A percentile compares a stretch with the other conserved stretches of the same genome.
phyloP scores from a whole-genome alignment of 2,329 filamentous ascomycete genomes.

The Didymella keratinophila region DNA sequence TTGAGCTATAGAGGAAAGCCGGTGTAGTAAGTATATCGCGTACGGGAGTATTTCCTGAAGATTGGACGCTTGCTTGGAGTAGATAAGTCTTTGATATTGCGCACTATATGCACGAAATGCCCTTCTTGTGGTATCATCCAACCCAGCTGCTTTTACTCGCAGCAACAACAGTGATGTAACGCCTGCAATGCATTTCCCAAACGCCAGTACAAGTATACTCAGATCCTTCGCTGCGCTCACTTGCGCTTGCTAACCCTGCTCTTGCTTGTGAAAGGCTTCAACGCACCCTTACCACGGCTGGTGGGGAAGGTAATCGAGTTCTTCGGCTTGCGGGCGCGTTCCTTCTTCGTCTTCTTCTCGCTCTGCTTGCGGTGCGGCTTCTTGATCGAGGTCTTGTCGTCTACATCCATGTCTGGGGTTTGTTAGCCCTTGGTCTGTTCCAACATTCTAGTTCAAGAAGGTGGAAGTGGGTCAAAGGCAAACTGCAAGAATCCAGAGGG shows the following conservation, averaged over 20 bases:
- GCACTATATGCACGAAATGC: conserved; percentile 11
- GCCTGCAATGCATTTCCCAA: conserved; percentile 20
- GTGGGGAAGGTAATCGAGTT: conserved; percentile 52
- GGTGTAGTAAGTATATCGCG: no score
- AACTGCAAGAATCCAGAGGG: conserved; percentile 11
- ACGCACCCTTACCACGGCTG: conserved; percentile 43
- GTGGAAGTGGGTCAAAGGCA: conserved; percentile 30
- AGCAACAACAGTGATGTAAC: conserved; percentile 17
- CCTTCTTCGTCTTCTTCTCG: conserved; percentile 48
- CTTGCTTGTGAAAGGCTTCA: conserved; percentile 44
- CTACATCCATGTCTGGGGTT: conserved; percentile 51
- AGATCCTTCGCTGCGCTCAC: conserved; percentile 7
- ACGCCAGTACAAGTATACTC: conserved; percentile 29
- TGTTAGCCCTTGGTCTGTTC: background rate
- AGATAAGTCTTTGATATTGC: conserved; percentile 9
- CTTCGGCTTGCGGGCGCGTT: conserved; percentile 48
- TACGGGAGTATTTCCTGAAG: no score
- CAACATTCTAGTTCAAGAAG: conserved; percentile 14
- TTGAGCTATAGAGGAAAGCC: no score
- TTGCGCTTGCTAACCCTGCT: conserved; percentile 39
- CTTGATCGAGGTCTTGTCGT: conserved; percentile 38
- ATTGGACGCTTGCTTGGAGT: background rate
- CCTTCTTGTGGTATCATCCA: conserved; percentile 39
- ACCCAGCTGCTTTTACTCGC: conserved; percentile 14
- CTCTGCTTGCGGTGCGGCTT: conserved; percentile 32